These are phyloP conservation scores for Dactylellina drechsleri DNA, from an alignment of 2,329 filamentous ascomycete genomes.

Conservation along the genomic window DNA sequence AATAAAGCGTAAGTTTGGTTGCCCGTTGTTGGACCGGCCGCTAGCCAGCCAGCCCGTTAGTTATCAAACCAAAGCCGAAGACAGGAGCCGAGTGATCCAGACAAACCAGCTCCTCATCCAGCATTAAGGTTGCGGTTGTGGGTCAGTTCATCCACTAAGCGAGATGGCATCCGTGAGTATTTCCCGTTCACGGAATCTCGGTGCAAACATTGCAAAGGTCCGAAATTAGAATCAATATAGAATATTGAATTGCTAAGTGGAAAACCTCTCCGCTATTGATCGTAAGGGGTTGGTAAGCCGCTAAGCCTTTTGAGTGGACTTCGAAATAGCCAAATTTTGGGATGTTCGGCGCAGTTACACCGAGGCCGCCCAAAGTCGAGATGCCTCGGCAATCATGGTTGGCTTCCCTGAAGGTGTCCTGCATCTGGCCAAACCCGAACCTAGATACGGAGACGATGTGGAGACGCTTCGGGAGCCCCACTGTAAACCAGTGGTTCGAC, in stretches of 20 bases:
- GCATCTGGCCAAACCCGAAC: slow-evolving; percentile 11
- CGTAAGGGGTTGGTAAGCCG: not conserved
- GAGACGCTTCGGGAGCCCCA: slow-evolving; percentile 53
- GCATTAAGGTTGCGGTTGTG: slow-evolving; percentile 4
- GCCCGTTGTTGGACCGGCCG: too few species aligned
- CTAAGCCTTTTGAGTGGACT: not conserved
- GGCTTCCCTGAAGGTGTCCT: slow-evolving; percentile 16
- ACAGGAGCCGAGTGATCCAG: too few species aligned
- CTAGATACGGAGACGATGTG: slow-evolving; percentile 21
- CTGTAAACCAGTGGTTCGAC: slow-evolving; percentile 48
- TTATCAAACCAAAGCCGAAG: too few species aligned
- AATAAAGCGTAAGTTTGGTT: slow-evolving; percentile 37
- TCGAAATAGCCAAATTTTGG: slow-evolving; percentile 45
- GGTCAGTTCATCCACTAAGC: not conserved
- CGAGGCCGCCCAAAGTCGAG: slow-evolving; percentile 4
- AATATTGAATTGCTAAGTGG: not conserved
- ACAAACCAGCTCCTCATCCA: too few species aligned
- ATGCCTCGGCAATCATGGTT: not conserved
- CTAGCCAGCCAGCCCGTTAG: too few species aligned
- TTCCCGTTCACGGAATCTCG: too few species aligned
- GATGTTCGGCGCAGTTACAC: slow-evolving; percentile 24
- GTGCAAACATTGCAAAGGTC: too few species aligned
- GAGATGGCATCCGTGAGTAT: too few species aligned
- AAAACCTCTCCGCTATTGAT: not conserved
- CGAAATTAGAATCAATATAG: too few species aligned